Percentiles rank a stretch among this genome's conserved stretches.
Evolutionary conservation across 176 grass and related monocot species (phyloP).

Genomic region (Oryza glumipatula): DNA sequence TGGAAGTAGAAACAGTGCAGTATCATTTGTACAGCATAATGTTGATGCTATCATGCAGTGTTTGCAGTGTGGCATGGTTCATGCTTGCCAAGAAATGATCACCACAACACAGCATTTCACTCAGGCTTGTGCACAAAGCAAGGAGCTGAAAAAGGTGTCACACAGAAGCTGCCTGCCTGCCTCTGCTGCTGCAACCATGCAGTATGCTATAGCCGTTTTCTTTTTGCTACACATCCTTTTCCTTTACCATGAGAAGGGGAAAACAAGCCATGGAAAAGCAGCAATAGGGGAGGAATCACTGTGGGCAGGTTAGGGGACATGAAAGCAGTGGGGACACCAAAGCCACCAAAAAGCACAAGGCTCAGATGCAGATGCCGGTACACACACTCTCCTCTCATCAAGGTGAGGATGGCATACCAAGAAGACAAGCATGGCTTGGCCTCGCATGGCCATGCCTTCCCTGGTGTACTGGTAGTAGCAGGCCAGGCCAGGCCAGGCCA

Average conservation of each 20-base stretch:
- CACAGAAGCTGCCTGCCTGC: not conserved
- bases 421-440: not conserved
- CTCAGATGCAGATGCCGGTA: slow-evolving; percentile 9
- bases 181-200: not conserved
- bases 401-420: slow-evolving; percentile 33
- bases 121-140: slow-evolving; percentile 56
- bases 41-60: not conserved
- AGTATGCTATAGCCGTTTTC: not conserved
- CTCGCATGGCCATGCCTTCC: not conserved
- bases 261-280: slow-evolving; percentile 37
- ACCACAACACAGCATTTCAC: not conserved
- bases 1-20: slow-evolving; percentile 20
- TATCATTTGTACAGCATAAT: slow-evolving; percentile 38
- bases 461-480: not conserved
- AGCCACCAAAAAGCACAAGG: not conserved
- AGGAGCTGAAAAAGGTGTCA: slow-evolving; percentile 13
- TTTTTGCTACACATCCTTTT: not conserved
- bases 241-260: not conserved
- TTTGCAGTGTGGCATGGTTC: not conserved
- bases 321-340: slow-evolving; percentile 34
- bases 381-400: not conserved
- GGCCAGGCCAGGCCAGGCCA: no score
- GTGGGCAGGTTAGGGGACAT: slow-evolving; percentile 47
- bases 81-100: slow-evolving; percentile 53
- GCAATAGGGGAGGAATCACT: not conserved